A percentile compares a stretch with the other conserved stretches of the same genome.
phyloP scores from a whole-genome alignment of 139 green algal species.

The Zygnema circumcarinatum region DNA sequence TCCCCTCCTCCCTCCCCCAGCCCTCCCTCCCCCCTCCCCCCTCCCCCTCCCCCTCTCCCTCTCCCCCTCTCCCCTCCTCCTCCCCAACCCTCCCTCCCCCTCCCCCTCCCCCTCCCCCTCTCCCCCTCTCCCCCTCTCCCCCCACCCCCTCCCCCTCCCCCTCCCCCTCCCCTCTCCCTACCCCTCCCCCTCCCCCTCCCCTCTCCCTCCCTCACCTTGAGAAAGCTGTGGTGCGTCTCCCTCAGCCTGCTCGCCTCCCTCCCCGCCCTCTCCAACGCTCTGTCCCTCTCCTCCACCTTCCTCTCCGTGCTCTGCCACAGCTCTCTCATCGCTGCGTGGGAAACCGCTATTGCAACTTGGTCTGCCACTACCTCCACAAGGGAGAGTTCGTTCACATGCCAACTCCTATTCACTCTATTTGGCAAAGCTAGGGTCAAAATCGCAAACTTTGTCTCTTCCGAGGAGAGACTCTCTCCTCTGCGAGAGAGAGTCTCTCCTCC shows the following conservation, averaged over 20 bases:
- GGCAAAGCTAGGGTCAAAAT: slow-evolving; percentile 32
- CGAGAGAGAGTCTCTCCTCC: background rate
- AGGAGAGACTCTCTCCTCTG: too few species aligned
- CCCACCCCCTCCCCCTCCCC: too few species aligned
- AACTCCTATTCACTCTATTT: background rate
- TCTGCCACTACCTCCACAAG: slow-evolving; percentile 29
- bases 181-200: too few species aligned
- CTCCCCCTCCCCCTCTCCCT: too few species aligned
- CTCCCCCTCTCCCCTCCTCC: too few species aligned
- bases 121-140: too few species aligned
- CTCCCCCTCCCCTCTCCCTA: too few species aligned
- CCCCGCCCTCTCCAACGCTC: slow-evolving; percentile 2
- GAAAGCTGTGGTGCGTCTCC: slow-evolving; percentile 16
- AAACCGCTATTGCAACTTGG: slow-evolving; percentile 7
- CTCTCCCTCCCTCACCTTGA: background rate
- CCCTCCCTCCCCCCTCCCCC: too few species aligned
- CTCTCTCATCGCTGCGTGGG: background rate
- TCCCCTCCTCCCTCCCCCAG: too few species aligned
- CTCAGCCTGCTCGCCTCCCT: background rate
- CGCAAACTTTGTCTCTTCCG: slow-evolving; percentile 11
- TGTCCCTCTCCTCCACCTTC: slow-evolving; percentile 30
- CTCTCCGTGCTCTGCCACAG: background rate
- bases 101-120: too few species aligned
- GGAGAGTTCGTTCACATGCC: background rate
- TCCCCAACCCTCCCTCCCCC: too few species aligned